A percentile compares a stretch with the other conserved stretches of the same genome.
Evolutionary conservation across 352 stramenopile genomes (phyloP).

Genomic region (Pelagophyceae sp.): DNA sequence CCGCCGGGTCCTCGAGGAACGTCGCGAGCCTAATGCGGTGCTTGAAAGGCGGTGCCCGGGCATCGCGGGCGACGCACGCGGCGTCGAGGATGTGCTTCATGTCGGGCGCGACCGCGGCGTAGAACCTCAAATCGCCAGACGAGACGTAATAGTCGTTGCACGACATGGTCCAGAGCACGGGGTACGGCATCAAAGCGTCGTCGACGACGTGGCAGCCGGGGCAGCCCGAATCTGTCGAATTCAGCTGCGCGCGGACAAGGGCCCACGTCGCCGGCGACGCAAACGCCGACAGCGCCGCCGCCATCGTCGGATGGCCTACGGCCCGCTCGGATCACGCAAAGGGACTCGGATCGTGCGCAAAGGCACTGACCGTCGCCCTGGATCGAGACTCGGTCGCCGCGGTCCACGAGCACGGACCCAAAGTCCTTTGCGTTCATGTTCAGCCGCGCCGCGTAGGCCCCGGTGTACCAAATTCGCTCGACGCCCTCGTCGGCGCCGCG

Average conservation of each 20-base stretch:
- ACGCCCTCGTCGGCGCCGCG: conserved; percentile 19
- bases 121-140: conserved; percentile 20
- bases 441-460: conserved; percentile 35
- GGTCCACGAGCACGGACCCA: conserved; percentile 34
- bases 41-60: too few species aligned
- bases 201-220: conserved; percentile 31
- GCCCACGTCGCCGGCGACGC: not conserved
- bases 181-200: conserved; percentile 38
- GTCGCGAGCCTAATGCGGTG: too few species aligned
- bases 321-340: too few species aligned
- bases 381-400: conserved; percentile 36
- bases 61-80: too few species aligned
- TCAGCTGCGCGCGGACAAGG: conserved; percentile 25
- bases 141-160: conserved; percentile 27
- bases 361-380: conserved; percentile 38
- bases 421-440: conserved; percentile 35
- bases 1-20: conserved; percentile 33
- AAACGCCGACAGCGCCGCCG: conserved; percentile 31
- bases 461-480: conserved; percentile 31
- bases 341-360: not conserved
- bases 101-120: conserved; percentile 22
- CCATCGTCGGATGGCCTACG: conserved; percentile 37
- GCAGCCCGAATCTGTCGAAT: conserved; percentile 27
- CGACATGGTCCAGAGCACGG: conserved; percentile 33
- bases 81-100: conserved; percentile 28